Base-by-base conservation (phyloP, 192 early-diverging fungal genomes). In the Linnemannia elongata region DNA sequence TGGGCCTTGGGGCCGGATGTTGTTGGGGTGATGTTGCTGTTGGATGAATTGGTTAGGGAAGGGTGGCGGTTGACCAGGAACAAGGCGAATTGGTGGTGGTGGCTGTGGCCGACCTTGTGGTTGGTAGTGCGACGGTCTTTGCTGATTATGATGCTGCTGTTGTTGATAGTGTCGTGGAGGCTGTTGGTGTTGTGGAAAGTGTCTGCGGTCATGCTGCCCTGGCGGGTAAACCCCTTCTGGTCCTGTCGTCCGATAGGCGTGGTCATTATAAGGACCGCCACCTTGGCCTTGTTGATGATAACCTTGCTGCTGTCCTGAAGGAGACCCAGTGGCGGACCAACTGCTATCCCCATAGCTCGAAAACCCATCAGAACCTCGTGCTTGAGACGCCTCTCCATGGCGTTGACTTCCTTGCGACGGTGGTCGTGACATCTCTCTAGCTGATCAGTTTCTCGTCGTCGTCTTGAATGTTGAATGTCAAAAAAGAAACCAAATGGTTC, bases 21-120 rank as follows among this genome's bases (percentile, higher is more conserved):
- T 27, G 18, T 57, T 13, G 6, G 12, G 30, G 6, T 75, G 44
- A 12, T 74, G 44, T 33, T 74, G 75, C 8, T 77, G 63, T 2
- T 38, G 63, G 42, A 77, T 17, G 10, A n/a, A 42, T 30, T 54
- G 55, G 13, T 13, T 30, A 7, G 57, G 22, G 49, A 82, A 76
- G 0, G 80, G 80, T 22, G 80, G 80, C 2, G 80, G 80, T 39
- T 82, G 80, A 22, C 80, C 80, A n/a, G 80, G 80, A 5, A 66
- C 49, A 8, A 82, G 68, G 0, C 74, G 74, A 7, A 82, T 82
- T 42, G 80, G 74, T 20, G 74, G 45, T 10, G 73, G 80, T 13
- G 70, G 22, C 6, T n/a, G 70, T 27, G 60, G 44, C 1, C 4
- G 41, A 13, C 4, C 38, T 9, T 22, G 36, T 12, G 80, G 33